phyloP scores from a whole-genome alignment of 345 rosid genomes.

The Psidium guajava region DNA sequence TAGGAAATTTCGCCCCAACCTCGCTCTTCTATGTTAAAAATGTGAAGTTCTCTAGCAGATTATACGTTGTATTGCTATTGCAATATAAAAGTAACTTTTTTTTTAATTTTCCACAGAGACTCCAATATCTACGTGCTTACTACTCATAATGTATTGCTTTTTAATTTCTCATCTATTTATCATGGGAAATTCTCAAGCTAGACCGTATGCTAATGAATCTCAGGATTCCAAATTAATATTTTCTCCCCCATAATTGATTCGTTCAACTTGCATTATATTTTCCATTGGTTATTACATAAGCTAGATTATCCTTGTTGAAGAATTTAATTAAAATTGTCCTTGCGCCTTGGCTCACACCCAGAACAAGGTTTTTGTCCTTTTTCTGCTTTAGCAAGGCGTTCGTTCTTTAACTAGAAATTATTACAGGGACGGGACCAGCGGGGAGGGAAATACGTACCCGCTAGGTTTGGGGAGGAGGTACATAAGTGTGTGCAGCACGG shows the following conservation, averaged over 20 bases:
- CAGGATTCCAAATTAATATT: too few species aligned
- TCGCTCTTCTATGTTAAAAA: neutral
- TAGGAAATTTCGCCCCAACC: neutral
- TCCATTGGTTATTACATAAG: too few species aligned
- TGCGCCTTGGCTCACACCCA: neutral
- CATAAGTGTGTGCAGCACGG: neutral
- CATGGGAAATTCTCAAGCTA: too few species aligned
- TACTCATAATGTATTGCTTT: too few species aligned
- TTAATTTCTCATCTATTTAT: too few species aligned
- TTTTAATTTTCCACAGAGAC: too few species aligned
- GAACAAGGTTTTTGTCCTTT: neutral
- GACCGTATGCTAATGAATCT: neutral
- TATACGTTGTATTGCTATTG: too few species aligned
- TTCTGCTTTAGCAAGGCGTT: neutral
- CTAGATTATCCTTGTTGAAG: neutral
- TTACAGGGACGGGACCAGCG: neutral
- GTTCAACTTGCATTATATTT: too few species aligned
- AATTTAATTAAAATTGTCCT: neutral
- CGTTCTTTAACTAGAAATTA: neutral
- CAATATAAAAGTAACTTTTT: too few species aligned
- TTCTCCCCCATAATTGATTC: too few species aligned
- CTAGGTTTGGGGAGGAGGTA: neutral
- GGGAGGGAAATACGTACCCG: neutral
- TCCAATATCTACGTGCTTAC: too few species aligned
- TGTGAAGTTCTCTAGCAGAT: neutral